Conservation (phyloP, 2,329 filamentous ascomycete species). For the Alternaria arbusti region DNA sequence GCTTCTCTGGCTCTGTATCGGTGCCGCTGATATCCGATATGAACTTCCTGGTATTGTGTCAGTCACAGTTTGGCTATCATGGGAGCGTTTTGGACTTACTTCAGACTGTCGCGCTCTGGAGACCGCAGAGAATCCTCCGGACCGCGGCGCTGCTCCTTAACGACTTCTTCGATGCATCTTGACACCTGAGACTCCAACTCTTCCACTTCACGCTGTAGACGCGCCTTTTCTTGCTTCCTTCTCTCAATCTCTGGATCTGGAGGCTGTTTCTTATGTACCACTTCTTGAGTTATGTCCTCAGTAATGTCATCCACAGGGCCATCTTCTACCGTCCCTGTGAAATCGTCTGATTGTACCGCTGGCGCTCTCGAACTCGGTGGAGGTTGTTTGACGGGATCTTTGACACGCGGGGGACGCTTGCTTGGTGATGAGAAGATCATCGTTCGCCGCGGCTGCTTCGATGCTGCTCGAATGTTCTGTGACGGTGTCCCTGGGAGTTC, state of each 20-base stretch:
- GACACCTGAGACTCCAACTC: constrained; percentile 42
- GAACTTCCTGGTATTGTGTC: constrained; percentile 28
- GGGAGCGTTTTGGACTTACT: constrained; percentile 15
- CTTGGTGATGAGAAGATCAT: constrained; percentile 41
- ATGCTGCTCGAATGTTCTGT: constrained; percentile 14
- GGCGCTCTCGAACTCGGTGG: constrained; percentile 21
- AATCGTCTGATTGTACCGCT: constrained; percentile 18
- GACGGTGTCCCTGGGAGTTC: constrained; percentile 33
- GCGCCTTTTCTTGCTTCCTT: constrained; percentile 39
- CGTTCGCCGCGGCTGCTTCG: constrained; percentile 30
- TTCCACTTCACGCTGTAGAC: constrained; percentile 35
- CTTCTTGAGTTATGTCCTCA: neutral
- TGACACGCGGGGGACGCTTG: constrained; percentile 34
- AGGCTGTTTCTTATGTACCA: constrained; percentile 9
- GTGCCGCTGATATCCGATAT: constrained; percentile 27
- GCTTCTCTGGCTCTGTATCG: constrained; percentile 24
- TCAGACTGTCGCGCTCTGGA: constrained; percentile 31
- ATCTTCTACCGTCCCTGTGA: constrained; percentile 16
- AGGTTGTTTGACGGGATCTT: constrained; percentile 20
- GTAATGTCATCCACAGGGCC: neutral
- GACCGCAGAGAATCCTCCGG: constrained; percentile 17
- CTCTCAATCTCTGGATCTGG: constrained; percentile 34
- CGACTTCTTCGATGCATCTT: constrained; percentile 35
- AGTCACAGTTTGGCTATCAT: neutral
- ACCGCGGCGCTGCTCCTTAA: constrained; percentile 30